These are phyloP conservation scores for Neotropicomus parvogracilis DNA, from an alignment of 1,284 basidiomycete genomes.

Conservation along the genomic window DNA sequence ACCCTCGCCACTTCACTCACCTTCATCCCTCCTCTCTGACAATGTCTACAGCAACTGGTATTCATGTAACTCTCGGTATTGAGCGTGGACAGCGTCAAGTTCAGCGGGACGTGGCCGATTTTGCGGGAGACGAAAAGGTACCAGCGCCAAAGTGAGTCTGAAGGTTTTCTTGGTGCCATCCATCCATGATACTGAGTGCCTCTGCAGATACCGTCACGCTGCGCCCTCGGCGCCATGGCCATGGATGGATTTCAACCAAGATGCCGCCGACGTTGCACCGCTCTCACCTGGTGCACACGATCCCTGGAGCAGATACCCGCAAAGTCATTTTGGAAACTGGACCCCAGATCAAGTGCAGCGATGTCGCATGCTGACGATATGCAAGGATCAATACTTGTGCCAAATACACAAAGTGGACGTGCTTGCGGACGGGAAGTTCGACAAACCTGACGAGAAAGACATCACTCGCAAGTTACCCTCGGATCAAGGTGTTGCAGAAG, in stretches of 20 bases:
- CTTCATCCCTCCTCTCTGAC: background rate
- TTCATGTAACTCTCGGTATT: slow-evolving; percentile 1
- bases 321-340: slow-evolving; percentile 52
- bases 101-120: slow-evolving; percentile 13
- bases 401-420: slow-evolving; percentile 44
- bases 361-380: slow-evolving; percentile 37
- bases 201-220: slow-evolving; percentile 34
- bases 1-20: background rate
- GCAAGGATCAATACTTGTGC: slow-evolving; percentile 28
- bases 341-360: slow-evolving; percentile 40
- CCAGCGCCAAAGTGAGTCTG: slow-evolving; percentile 23
- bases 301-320: slow-evolving; percentile 40
- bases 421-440: slow-evolving; percentile 31
- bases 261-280: slow-evolving; percentile 14
- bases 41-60: slow-evolving; percentile 14
- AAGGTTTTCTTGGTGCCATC: background rate
- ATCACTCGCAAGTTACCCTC: slow-evolving; percentile 8
- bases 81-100: background rate
- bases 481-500: background rate
- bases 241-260: slow-evolving; percentile 34
- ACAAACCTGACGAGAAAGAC: background rate
- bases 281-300: slow-evolving; percentile 2
- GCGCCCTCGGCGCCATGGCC: slow-evolving; percentile 38
- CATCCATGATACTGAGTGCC: too few relatives aligned
- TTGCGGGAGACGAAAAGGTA: slow-evolving; percentile 9